phyloP scores from a whole-genome alignment of 1,139 yeast species.

The Magnusiomyces paraingens region DNA sequence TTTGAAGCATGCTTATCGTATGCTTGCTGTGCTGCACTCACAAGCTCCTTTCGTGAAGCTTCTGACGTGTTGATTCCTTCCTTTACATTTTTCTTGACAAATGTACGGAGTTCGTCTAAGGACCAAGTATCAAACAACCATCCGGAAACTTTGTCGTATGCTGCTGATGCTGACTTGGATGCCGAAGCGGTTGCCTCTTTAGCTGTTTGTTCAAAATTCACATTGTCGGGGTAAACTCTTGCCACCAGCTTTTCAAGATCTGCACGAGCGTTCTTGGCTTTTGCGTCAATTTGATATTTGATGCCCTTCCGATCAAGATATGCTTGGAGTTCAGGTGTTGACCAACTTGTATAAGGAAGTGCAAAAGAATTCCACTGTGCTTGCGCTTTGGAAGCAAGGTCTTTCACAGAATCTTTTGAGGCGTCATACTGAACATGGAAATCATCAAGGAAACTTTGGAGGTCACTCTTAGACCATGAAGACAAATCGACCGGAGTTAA shows the following conservation, averaged over 20 bases:
- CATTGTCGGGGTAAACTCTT: background rate
- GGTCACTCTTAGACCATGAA: conserved; percentile 3
- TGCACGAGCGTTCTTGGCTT: background rate
- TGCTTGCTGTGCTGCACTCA: background rate
- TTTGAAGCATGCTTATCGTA: background rate
- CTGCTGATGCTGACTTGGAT: background rate
- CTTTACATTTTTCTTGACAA: background rate
- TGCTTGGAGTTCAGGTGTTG: background rate
- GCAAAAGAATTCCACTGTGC: conserved; percentile 5
- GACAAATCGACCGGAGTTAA: background rate
- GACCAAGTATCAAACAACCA: conserved; percentile 9
- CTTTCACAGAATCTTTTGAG: background rate
- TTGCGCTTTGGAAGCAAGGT: background rate
- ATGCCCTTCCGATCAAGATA: background rate
- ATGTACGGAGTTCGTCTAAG: background rate
- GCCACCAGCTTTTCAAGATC: background rate
- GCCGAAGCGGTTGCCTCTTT: background rate
- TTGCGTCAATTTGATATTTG: background rate
- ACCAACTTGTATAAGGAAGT: background rate
- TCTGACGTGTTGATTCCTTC: background rate
- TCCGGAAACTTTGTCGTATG: conserved; percentile 5
- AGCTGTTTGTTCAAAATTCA: background rate
- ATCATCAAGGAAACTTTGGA: background rate
- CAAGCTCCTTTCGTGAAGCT: conserved; percentile 4
- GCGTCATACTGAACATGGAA: background rate